Base-by-base conservation (phyloP, 139 green algal genomes). In the Spirogloea muscicola region DNA sequence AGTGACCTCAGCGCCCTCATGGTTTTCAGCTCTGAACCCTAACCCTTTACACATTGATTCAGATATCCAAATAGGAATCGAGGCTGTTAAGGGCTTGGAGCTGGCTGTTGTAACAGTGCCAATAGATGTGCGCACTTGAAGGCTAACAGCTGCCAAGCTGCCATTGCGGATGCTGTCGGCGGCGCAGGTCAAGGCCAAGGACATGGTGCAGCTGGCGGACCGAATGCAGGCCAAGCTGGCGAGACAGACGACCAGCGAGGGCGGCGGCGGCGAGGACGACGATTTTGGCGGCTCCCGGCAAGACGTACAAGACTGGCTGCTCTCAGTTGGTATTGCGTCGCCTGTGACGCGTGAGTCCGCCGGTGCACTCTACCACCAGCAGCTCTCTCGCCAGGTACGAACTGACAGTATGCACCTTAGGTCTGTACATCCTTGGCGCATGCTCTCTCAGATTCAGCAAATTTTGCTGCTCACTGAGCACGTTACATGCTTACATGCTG, bases 261-360 rank as follows among this genome's bases (percentile, higher is more conserved):
- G 58, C 48, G 34, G 44, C 42, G 49, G 44, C 63, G 1, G 2
- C 27, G 43, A 0, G 29, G 68, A 65, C 18, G 72, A 80, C 3
- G n/a, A 81, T 0, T 41, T 74, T 71, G 68, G n/a, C n/a, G n/a
- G 61, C 21, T 82, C 67, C 18, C 44, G 31, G 43, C 31, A 79
- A 41, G 89, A 91, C 55, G 89, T 94, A 57, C 82, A 91, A 55
- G 74, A 85, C 18, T 84, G 92, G 74, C 83, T 98, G 27, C 82
- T 95, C 2, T 76, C 76, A 36, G 77, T 98, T 82, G 93, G 93
- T 43, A 95, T 97, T 43, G 77, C 84, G 4, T 90, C 76, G 38
- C 91, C 91, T n/a, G 92, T 98, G 13, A 98, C 93, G 1, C 88
- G 88, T 67, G 89, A 92, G 27, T 88, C 82, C 0, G 88, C 90